Conservation (phyloP, 148 eudicot species). For the Rhododendron williamsianum region DNA sequence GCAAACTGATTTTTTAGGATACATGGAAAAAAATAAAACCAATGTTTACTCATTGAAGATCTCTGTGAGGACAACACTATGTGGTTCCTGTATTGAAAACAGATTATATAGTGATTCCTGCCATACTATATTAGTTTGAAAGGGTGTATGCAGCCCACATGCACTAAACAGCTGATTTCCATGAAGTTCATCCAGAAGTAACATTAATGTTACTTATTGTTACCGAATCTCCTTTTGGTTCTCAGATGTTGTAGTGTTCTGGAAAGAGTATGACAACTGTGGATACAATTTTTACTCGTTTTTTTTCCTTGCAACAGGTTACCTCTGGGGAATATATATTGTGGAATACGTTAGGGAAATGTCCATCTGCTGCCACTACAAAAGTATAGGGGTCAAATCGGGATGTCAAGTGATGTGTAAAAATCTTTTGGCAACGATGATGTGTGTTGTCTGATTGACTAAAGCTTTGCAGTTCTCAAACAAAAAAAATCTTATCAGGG, state of each 20-base stretch:
- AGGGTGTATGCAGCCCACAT: not conserved
- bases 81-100: not conserved
- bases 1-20: not conserved
- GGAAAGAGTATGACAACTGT: not conserved
- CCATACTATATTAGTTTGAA: not conserved
- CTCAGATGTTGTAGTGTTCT: not conserved
- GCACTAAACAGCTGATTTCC: not conserved
- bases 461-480: not conserved
- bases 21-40: not conserved
- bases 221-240: not conserved
- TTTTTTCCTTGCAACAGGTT: constrained; percentile 13
- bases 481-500: not conserved
- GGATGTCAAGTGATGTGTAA: not conserved
- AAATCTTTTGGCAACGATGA: not conserved
- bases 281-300: constrained; percentile 1
- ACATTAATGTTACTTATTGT: not conserved
- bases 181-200: not conserved
- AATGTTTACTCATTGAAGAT: not conserved
- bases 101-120: not conserved
- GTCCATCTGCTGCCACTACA: constrained; percentile 74
- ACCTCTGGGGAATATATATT: constrained; percentile 64
- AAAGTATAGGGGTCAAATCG: constrained; percentile 11
- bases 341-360: constrained; percentile 98
- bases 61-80: not conserved
- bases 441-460: not conserved